These are phyloP conservation scores for Fusarium falciforme DNA, from an alignment of 2,329 filamentous ascomycete genomes.

Conservation along the genomic window DNA sequence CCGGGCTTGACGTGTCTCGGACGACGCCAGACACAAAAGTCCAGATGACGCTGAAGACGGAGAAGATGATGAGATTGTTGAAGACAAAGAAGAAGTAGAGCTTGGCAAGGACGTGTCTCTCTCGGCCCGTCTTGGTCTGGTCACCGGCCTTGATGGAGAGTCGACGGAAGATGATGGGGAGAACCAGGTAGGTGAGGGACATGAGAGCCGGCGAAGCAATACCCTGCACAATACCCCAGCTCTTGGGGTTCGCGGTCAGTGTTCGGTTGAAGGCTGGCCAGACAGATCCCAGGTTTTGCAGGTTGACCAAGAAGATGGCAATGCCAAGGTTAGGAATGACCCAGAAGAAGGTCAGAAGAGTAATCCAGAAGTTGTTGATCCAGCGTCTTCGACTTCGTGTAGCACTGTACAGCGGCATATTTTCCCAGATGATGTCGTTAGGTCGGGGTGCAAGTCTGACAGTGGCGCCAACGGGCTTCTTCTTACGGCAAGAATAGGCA, in stretches of 20 bases:
- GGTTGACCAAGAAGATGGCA: slow-evolving; percentile 89
- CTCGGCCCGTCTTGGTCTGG: slow-evolving; percentile 89
- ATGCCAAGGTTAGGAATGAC: slow-evolving; percentile 94
- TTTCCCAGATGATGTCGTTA: slow-evolving; percentile 96
- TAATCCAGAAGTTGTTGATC: slow-evolving; percentile 87
- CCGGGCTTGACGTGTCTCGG: slow-evolving; percentile 57
- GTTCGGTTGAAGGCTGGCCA: slow-evolving; percentile 80
- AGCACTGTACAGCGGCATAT: slow-evolving; percentile 78
- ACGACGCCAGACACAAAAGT: slow-evolving; percentile 76
- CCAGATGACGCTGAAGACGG: slow-evolving; percentile 87
- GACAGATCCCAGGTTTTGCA: slow-evolving; percentile 81
- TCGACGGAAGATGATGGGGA: slow-evolving; percentile 92
- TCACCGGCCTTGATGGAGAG: slow-evolving; percentile 87
- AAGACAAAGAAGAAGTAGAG: slow-evolving; percentile 97
- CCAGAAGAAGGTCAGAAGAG: slow-evolving; percentile 84
- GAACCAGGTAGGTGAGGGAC: slow-evolving; percentile 85
- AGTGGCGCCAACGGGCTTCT: slow-evolving; percentile 81
- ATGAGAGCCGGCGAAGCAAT: slow-evolving; percentile 88
- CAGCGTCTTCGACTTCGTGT: slow-evolving; percentile 78
- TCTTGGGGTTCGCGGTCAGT: slow-evolving; percentile 69
- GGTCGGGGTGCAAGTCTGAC: slow-evolving; percentile 85
- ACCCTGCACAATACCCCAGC: slow-evolving; percentile 93
- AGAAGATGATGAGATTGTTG: slow-evolving; percentile 96
- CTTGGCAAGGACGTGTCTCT: slow-evolving; percentile 90
- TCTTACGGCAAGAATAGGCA: slow-evolving; percentile 83